Percentiles rank a stretch among this genome's conserved stretches.
Evolutionary conservation across 768 basidiomycete species (phyloP).

Genomic region (Tubosaeta sp.): DNA sequence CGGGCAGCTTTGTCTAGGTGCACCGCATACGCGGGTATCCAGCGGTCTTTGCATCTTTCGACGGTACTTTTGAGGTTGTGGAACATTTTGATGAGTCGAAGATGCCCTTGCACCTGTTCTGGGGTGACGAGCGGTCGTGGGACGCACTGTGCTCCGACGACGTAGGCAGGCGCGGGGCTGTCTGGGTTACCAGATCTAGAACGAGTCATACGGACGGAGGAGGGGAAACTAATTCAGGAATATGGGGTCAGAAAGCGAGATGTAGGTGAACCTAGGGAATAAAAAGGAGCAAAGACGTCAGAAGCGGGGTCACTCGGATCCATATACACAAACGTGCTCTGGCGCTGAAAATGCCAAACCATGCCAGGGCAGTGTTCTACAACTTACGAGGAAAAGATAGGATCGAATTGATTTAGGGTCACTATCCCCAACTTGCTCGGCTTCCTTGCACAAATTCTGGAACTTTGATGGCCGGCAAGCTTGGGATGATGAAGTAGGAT

Average conservation of each 20-base stretch:
- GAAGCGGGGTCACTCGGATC: constrained; percentile 8
- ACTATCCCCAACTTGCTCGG: not conserved
- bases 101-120: constrained; percentile 32
- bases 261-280: not conserved
- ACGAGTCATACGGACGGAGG: constrained; percentile 1
- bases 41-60: constrained; percentile 25
- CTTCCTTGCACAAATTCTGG: not conserved
- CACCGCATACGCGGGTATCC: constrained; percentile 24
- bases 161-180: constrained; percentile 5
- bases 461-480: not conserved
- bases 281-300: not conserved
- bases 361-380: constrained; percentile 8
- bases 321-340: not conserved
- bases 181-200: not conserved
- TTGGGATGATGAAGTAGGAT: not conserved
- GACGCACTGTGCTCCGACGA: constrained; percentile 17
- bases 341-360: not conserved
- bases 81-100: constrained; percentile 33
- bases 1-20: constrained; percentile 26
- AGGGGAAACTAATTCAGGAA: not conserved
- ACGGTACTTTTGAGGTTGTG: constrained; percentile 25
- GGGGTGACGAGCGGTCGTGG: constrained; percentile 28
- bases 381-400: not conserved
- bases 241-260: not conserved
- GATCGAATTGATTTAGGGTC: not conserved